Percentiles rank a stretch among this genome's conserved stretches.
Conservation (phyloP, 345 rosid species). For the Chamaenerion angustifolium region DNA sequence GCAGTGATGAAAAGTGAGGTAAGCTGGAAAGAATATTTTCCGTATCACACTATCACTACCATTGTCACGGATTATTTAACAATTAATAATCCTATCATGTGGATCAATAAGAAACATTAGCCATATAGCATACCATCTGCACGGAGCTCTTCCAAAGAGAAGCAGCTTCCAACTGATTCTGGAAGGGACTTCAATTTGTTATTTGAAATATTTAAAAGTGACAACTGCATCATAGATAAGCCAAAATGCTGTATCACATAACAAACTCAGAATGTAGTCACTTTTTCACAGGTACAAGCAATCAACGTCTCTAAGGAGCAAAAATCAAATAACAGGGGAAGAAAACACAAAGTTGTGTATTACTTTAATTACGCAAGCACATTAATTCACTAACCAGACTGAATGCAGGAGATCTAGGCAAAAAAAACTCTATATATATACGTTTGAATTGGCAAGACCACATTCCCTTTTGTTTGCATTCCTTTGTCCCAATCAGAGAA, state of each 20-base stretch:
- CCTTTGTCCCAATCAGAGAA: too few species aligned
- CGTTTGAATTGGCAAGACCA: too few species aligned
- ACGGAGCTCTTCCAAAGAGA: constrained; percentile 81
- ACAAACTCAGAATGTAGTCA: too few species aligned
- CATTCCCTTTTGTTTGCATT: background rate
- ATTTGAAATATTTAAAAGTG: constrained; percentile 72
- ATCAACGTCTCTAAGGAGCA: too few species aligned
- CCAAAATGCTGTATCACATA: background rate
- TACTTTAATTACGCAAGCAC: background rate
- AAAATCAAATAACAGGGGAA: too few species aligned
- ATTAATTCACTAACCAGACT: too few species aligned
- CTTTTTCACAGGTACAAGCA: too few species aligned
- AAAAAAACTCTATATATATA: background rate
- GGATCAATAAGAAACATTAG: background rate
- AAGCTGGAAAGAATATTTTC: background rate
- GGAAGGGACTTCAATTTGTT: constrained; percentile 83
- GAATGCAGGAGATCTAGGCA: background rate
- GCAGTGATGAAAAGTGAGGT: too few species aligned
- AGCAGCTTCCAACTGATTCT: constrained; percentile 94
- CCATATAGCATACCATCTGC: constrained; percentile 51
- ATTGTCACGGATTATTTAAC: background rate
- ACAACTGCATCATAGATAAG: constrained; percentile 44
- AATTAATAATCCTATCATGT: background rate
- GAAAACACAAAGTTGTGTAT: too few species aligned
- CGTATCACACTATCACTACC: background rate